Base-by-base conservation (phyloP, 345 rosid genomes). In the Euphorbia peplus region DNA sequence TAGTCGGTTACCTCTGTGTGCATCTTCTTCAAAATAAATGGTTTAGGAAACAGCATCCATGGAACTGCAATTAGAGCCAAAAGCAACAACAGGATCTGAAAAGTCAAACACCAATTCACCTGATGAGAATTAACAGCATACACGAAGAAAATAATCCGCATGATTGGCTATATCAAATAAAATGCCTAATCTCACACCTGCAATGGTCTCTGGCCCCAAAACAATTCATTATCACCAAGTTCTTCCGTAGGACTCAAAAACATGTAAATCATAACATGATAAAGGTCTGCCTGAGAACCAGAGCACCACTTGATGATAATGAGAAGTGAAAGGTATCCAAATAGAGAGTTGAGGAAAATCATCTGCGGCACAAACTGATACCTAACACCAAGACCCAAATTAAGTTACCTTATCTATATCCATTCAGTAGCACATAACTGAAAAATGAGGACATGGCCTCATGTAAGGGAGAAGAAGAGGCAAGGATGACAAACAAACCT, bases 231-330 rank as follows among this genome's bases (percentile, higher is more conserved):
- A 66, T 89, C 98, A 24, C 91, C 93, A 62, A 91, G 97, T 64
- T 83, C 90, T 42, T 89, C 98, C 3, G 96, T 89, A 37, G 98
- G 98, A 75, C 97, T 88, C 79, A 93, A 77, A 83, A 93, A 93
- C 97, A 93, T 91, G 83, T 93, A 93, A 71, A 93, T 93, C 98
- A 93, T 93, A 69, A 93, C 98, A 83, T 93, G 97, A 78, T 93
- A 93, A 75, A 93, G 91, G 83, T 93, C 98, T 55, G 97, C 97
- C 82, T 88, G 93, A 75, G 98, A 89, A 78, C 98, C 98, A 51
- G 87, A 87, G 87, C 97, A 88, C 98, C 98, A 93, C 86, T 93
- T 93, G 81, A 91, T 81, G 78, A 91, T 73, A 65, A 91, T 85
- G 68, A 93, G 95, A 74, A 93, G 89, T 15, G 98, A 88, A 60